Evolutionary conservation across 805 yeast genomes (phyloP).

Genomic region (Cyberlindnera petersonii): DNA sequence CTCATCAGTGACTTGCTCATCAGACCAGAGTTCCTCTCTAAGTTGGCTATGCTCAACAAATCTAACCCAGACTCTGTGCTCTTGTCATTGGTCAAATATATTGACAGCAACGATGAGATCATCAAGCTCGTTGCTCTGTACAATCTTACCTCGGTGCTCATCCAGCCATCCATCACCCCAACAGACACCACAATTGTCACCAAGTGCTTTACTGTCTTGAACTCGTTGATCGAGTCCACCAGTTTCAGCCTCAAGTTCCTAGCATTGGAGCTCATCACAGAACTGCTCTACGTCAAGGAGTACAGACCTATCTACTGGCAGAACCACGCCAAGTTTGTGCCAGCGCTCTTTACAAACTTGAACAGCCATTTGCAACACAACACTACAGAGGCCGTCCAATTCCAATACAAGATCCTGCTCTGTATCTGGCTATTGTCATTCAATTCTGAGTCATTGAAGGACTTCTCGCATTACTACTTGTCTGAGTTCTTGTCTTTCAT

Average conservation of each 20-base stretch:
- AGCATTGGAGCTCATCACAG: constrained; percentile 61
- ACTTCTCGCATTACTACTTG: constrained; percentile 54
- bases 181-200: constrained; percentile 24
- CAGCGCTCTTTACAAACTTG: constrained; percentile 45
- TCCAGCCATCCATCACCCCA: constrained; percentile 21
- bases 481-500: constrained; percentile 40
- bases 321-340: constrained; percentile 39
- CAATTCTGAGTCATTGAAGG: constrained; percentile 45
- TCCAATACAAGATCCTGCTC: constrained; percentile 76
- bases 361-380: constrained; percentile 28
- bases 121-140: constrained; percentile 53
- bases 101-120: constrained; percentile 53
- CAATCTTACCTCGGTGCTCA: constrained; percentile 48
- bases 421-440: constrained; percentile 85
- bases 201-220: constrained; percentile 14
- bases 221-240: constrained; percentile 29
- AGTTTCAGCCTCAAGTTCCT: constrained; percentile 54
- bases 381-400: constrained; percentile 45
- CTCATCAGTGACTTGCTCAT: constrained; percentile 52
- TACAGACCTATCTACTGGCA: constrained; percentile 50
- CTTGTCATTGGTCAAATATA: constrained; percentile 47
- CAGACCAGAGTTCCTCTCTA: constrained; percentile 36
- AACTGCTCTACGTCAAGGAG: constrained; percentile 49
- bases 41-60: constrained; percentile 27
- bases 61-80: constrained; percentile 7